These are phyloP conservation scores for Fraxinus latifolia DNA, from an alignment of 305 asterid species.

Conservation along the genomic window DNA sequence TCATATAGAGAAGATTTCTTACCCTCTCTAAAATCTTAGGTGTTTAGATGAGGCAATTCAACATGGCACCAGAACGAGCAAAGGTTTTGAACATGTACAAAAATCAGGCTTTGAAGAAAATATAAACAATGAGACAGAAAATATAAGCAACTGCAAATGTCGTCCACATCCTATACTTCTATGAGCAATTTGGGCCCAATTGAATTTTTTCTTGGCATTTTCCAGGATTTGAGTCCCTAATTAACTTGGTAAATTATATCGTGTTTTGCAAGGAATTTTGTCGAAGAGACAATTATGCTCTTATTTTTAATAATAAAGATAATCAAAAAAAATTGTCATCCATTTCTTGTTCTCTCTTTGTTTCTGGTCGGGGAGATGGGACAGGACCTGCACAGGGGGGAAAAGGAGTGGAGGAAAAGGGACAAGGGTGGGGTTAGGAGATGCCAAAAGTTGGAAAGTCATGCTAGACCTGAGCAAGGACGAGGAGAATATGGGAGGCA, in stretches of 20 bases:
- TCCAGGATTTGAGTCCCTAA: not conserved
- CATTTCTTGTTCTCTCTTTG: too few species aligned
- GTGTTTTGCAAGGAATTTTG: not conserved
- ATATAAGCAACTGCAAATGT: not conserved
- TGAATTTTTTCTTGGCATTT: not conserved
- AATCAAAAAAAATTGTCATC: not conserved
- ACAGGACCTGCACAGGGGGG: not conserved
- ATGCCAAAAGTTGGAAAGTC: not conserved
- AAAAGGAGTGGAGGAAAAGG: not conserved
- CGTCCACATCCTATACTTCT: not conserved
- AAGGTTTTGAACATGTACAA: not conserved
- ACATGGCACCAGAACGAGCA: not conserved
- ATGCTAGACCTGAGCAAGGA: not conserved
- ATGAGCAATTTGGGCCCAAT: not conserved
- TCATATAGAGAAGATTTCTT: not conserved
- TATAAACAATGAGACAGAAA: not conserved
- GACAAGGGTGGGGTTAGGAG: not conserved
- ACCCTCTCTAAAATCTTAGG: not conserved
- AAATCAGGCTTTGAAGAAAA: not conserved
- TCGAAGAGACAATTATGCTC: not conserved
- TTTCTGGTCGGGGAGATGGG: not conserved
- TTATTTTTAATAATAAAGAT: not conserved
- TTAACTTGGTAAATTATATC: not conserved
- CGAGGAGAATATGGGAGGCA: not conserved
- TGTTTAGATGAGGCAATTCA: not conserved